Evolutionary conservation across 129 eudicot genomes (phyloP), one percentile per base, ranked within the genome.

Genomic region (Pseudognaphalium luteoalbum): DNA sequence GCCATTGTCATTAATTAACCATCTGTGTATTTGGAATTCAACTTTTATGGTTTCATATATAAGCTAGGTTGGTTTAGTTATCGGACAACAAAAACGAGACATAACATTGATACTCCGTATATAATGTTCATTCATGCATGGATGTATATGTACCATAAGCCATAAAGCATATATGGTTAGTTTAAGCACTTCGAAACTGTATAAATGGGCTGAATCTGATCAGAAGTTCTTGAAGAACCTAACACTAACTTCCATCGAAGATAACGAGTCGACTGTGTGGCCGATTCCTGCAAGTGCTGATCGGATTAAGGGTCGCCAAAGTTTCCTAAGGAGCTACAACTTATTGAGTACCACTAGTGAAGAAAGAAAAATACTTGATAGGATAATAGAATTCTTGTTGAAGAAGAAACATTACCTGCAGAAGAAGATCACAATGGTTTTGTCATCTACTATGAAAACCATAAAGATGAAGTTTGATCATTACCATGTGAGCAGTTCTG

Each of bases 221-320:
- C 74, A 50, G 7, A 50, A 47, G 62, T 70, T 70, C 60, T 50
- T 70, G 39, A 44, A 25, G 61, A 70, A 70, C 28, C 15, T 50
- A 50, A 25, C 42, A 7, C 1, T 25, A 50, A 47, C 39, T 15
- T 70, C 74, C 61, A 17, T 70, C 25, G 74, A 70, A 47, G 61
- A 29, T 15, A 7, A 56, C 5, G 28, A 7, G 61, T 56, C 25
- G 3, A 56, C 28, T 56, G 25, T 17, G 12, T 56, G 61, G 61
- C 61, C 61, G 4, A 56, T 56, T 56, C 61, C 61, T 3, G 28
- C 61, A 5, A 56, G 61, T 56, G 61, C 6, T 19, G 28, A 56
- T 6, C 28, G 61, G 61, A 56, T 56, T 19, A 56, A 56, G 28
- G 19, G 61, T 0, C 61, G 61, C 21, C 61, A 6, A 56, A 56